Percentiles rank a stretch among this genome's conserved stretches.
These are phyloP conservation scores for Penicillium thymicola DNA, from an alignment of 2,329 filamentous ascomycete genomes.

Conservation along the genomic window DNA sequence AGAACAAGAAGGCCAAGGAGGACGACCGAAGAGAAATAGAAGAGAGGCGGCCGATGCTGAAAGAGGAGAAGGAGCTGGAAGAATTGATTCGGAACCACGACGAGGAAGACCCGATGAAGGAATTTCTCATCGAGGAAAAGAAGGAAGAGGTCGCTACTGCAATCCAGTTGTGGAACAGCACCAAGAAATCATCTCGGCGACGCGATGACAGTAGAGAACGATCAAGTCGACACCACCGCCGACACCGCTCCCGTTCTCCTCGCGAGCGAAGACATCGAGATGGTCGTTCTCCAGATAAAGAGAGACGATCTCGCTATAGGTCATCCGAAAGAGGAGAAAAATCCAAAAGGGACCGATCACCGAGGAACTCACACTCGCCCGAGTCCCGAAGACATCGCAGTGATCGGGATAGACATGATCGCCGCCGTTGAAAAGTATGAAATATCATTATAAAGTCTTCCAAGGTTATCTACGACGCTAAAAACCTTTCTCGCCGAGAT, in stretches of 20 bases:
- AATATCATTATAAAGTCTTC: not conserved
- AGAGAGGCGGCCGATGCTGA: conserved; percentile 62
- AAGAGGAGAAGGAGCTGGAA: conserved; percentile 77
- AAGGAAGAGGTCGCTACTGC: conserved; percentile 80
- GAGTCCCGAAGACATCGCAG: conserved; percentile 24
- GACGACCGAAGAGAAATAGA: conserved; percentile 44
- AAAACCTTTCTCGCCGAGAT: not conserved
- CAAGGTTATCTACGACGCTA: not conserved
- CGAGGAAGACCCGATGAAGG: conserved; percentile 97
- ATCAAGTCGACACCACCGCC: conserved; percentile 42
- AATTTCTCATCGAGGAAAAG: conserved; percentile 84
- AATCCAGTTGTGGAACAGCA: conserved; percentile 53
- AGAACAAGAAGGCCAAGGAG: conserved; percentile 30
- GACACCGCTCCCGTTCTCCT: conserved; percentile 42
- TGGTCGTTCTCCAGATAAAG: conserved; percentile 26
- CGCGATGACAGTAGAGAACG: conserved; percentile 38
- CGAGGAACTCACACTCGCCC: conserved; percentile 30
- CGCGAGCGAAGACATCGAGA: conserved; percentile 31
- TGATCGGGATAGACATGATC: conserved; percentile 32
- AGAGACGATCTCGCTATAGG: conserved; percentile 24
- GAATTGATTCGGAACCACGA: conserved; percentile 76
- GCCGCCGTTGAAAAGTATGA: conserved; percentile 24
- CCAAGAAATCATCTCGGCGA: conserved; percentile 42
- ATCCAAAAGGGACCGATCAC: conserved; percentile 27
- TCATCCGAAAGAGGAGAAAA: conserved; percentile 29